Evolutionary conservation across 768 basidiomycete genomes (phyloP).

Genomic region (Mycena vulgaris): DNA sequence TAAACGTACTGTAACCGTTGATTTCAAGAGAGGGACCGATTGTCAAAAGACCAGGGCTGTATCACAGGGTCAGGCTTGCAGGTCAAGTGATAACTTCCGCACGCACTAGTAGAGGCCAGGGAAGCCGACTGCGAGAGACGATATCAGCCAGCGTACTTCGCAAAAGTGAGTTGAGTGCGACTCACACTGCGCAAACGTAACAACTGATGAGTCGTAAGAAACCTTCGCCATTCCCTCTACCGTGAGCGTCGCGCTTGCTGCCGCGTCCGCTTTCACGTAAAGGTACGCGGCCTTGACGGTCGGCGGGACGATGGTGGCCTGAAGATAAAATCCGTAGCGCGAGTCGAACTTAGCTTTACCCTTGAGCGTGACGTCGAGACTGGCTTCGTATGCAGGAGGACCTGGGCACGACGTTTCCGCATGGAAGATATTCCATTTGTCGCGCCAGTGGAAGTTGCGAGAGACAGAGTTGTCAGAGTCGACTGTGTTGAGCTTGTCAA

Average conservation of each 20-base stretch:
- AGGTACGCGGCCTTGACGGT: conserved; percentile 2
- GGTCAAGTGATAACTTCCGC: conserved; percentile 3
- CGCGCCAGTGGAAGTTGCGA: neutral
- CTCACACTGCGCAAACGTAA: too few relatives aligned
- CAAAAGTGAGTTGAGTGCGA: neutral
- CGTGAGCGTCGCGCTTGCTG: too few relatives aligned
- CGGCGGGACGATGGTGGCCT: conserved; percentile 43
- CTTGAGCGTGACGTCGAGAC: conserved; percentile 34
- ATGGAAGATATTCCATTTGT: conserved; percentile 25
- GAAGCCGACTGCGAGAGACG: neutral
- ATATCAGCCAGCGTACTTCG: conserved; percentile 4
- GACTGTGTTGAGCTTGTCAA: conserved; percentile 41
- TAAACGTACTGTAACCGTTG: too few relatives aligned
- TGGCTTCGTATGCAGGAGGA: conserved; percentile 3
- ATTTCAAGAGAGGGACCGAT: neutral
- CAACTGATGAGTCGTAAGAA: too few relatives aligned
- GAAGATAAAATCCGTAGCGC: conserved; percentile 43
- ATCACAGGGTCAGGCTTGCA: conserved; percentile 6
- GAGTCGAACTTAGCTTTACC: conserved; percentile 11
- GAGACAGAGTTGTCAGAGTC: conserved; percentile 16
- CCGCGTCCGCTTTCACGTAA: neutral
- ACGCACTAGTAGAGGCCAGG: neutral
- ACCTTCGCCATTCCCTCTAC: too few relatives aligned
- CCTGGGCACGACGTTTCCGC: neutral
- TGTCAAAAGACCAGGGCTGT: neutral